Percentiles rank a stretch among this genome's conserved stretches.
Evolutionary conservation across 768 basidiomycete species (phyloP).

Genomic region (Russula olivacea): DNA sequence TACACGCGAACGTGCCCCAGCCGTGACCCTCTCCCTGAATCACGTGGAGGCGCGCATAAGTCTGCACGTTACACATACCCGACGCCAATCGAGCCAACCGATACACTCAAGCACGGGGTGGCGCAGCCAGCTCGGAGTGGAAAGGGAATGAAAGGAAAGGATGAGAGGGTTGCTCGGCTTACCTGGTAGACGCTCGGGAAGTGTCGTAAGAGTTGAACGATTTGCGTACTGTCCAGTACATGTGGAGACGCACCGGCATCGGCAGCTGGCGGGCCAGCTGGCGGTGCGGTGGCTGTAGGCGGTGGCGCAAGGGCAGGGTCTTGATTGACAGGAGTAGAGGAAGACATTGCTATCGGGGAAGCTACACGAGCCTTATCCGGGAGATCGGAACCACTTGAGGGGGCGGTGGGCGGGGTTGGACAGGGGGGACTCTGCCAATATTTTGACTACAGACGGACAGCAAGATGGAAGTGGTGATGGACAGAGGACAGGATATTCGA

Average conservation of each 20-base stretch:
- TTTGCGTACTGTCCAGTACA: conserved; percentile 15
- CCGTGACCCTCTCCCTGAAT: conserved; percentile 23
- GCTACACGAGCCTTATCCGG: conserved; percentile 9
- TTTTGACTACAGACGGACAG: not conserved
- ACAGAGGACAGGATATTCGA: conserved; percentile 4
- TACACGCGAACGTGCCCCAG: conserved; percentile 25
- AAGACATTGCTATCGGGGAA: conserved; percentile 11
- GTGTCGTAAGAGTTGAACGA: conserved; percentile 20
- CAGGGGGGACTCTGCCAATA: not conserved
- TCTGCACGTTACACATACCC: not conserved
- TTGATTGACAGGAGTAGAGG: conserved; percentile 12
- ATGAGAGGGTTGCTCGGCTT: not conserved
- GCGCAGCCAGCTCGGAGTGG: not conserved
- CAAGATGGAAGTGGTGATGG: not conserved
- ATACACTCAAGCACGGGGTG: not conserved
- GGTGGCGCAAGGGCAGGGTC: conserved; percentile 15
- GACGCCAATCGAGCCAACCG: not conserved
- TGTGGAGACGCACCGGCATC: conserved; percentile 10
- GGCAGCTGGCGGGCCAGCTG: conserved; percentile 1
- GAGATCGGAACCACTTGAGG: conserved; percentile 10
- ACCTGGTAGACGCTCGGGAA: conserved; percentile 22
- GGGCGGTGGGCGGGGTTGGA: not conserved
- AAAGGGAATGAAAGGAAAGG: not conserved
- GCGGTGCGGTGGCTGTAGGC: not conserved
- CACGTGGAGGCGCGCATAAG: conserved; percentile 20